These are phyloP conservation scores for Sphagnurus paluster DNA, from an alignment of 1,284 basidiomycete species.

Conservation along the genomic window DNA sequence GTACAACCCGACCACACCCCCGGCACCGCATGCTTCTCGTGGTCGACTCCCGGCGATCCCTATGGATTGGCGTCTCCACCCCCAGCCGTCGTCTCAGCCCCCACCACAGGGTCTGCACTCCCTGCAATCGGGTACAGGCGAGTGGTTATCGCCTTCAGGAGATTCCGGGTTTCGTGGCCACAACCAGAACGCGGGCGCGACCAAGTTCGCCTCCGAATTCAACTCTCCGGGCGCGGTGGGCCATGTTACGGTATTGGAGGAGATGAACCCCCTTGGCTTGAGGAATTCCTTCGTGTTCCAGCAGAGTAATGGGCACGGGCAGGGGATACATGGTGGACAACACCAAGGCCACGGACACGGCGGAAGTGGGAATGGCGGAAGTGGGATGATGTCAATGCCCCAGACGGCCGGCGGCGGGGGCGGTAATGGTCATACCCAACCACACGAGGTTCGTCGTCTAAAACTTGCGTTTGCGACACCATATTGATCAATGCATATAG, in stretches of 20 bases:
- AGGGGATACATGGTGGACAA: too few species aligned
- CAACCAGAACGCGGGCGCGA: too few species aligned
- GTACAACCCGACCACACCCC: constrained; percentile 7
- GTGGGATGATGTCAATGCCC: background rate
- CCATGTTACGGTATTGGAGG: too few species aligned
- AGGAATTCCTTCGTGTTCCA: too few species aligned
- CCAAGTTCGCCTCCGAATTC: too few species aligned
- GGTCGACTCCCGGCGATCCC: constrained; percentile 2
- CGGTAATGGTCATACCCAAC: too few species aligned
- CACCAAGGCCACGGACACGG: background rate
- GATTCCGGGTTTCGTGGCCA: too few species aligned
- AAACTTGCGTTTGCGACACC: constrained; percentile 21
- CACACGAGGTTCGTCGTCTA: constrained; percentile 18
- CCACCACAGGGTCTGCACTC: too few species aligned
- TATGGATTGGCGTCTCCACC: constrained; percentile 37
- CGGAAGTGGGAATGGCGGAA: background rate
- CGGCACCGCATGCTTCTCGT: constrained; percentile 2
- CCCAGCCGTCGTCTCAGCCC: constrained; percentile 26
- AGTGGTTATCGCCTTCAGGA: too few species aligned
- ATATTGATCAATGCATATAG: constrained; percentile 34
- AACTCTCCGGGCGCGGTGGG: constrained; percentile 22
- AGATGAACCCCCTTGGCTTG: too few species aligned
- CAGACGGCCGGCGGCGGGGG: background rate
- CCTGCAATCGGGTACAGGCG: too few species aligned
- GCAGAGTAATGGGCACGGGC: too few species aligned